Base-by-base conservation (phyloP, 306 rosid species). In the Gleditsia sinensis region DNA sequence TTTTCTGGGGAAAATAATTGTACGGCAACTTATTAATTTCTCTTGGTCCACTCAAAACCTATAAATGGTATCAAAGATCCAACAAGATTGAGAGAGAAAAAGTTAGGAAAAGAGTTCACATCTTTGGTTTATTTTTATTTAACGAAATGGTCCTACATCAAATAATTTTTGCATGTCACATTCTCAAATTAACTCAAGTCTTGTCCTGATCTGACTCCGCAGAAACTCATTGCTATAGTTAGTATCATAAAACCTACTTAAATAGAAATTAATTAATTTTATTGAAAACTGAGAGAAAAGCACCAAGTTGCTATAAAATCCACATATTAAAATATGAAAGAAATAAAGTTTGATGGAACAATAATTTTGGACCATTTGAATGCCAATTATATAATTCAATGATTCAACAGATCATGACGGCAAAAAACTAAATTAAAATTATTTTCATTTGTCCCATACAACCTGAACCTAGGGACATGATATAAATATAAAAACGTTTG, bases 1-100 rank as follows among this genome's bases (percentile, higher is more conserved):
- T 54, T 55, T 55, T 40, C 28, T 1, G 11, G 23, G 12, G 36
- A 24, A 40, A 61, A 70, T 78, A 71, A 42, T 78, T 78, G 78
- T 33, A 63, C 53, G 51, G 12, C 4, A n/a, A 9, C 46, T 63
- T 27, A 72, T 45, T 65, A 56, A 56, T 65, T 65, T 46, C 16
- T 13, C 12, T 75, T 56, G 69, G 70, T 72, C 75, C 79, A 17
- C 2, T 9, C 40, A 27, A 40, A 66, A 54, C 19, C 34, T 72
- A 55, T 20, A 17, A 17, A 9, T 16, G n/a, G 27, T 50, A 48
- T 24, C 45, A 64, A 11, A 50, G 6, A 60, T 59, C 67, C 46
- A 1, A 17, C 42, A 43, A 19, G 24, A 58, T 21, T 27, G 7
- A 9, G 2, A 9, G 0, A 8, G 2, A 1, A 20, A 17, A 17